These are phyloP conservation scores for Suhomyces bolitotheri DNA, from an alignment of 1,139 yeast genomes.

Conservation along the genomic window DNA sequence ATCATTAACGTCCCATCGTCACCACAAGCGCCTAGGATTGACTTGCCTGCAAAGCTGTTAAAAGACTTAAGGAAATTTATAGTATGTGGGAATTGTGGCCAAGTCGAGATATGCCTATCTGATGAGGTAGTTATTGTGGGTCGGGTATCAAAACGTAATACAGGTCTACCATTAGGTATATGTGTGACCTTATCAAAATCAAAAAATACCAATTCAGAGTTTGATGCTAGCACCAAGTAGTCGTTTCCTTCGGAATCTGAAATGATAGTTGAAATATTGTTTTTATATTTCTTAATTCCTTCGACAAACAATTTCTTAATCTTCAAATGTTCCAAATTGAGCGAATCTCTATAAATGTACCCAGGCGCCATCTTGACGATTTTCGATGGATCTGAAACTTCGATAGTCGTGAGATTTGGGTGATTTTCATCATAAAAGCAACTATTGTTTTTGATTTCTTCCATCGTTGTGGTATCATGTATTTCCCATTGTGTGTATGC, in stretches of 20 bases:
- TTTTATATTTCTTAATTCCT: slow-evolving; percentile 33
- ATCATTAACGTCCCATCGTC: slow-evolving; percentile 60
- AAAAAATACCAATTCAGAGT: slow-evolving; percentile 33
- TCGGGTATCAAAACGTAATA: slow-evolving; percentile 38
- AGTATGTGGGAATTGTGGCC: slow-evolving; percentile 58
- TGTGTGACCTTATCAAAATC: slow-evolving; percentile 27
- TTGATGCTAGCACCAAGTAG: slow-evolving; percentile 29
- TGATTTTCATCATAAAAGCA: slow-evolving; percentile 21
- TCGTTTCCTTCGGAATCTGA: slow-evolving; percentile 15
- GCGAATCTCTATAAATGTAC: slow-evolving; percentile 30
- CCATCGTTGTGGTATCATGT: slow-evolving; percentile 17
- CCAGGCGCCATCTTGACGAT: slow-evolving; percentile 34
- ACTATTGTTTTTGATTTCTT: slow-evolving; percentile 9
- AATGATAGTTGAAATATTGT: slow-evolving; percentile 25
- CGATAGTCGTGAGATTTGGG: slow-evolving; percentile 18
- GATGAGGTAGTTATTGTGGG: slow-evolving; percentile 40
- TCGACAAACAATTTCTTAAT: slow-evolving; percentile 24
- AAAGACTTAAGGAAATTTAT: slow-evolving; percentile 46
- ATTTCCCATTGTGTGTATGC: slow-evolving; percentile 31
- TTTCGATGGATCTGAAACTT: slow-evolving; percentile 24
- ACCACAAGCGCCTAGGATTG: slow-evolving; percentile 47
- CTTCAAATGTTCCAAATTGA: slow-evolving; percentile 26
- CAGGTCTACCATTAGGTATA: slow-evolving; percentile 27
- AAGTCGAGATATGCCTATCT: slow-evolving; percentile 45
- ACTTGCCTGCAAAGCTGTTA: slow-evolving; percentile 28